Percentiles rank a stretch among this genome's conserved stretches.
Evolutionary conservation across 2,329 filamentous ascomycete genomes (phyloP).

Genomic region (Aspergillus thermomutatus): DNA sequence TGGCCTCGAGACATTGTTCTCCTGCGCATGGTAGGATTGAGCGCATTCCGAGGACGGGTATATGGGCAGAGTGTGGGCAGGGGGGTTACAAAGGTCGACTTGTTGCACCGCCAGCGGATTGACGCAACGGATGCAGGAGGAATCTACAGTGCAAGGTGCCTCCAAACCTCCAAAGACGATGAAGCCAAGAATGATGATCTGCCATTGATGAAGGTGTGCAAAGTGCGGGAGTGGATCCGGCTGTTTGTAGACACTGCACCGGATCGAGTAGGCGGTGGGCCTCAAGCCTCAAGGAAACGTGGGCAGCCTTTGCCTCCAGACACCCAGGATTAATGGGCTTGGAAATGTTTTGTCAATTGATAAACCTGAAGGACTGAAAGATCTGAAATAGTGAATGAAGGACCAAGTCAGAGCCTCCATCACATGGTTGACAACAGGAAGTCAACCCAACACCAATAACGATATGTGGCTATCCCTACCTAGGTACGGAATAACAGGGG

Average conservation of each 20-base stretch:
- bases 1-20: conserved; percentile 74
- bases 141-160: conserved; percentile 53
- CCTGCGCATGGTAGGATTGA: conserved; percentile 73
- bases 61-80: conserved; percentile 79
- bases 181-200: conserved; percentile 34
- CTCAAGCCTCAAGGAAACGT: conserved; percentile 6
- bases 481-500: too few species aligned
- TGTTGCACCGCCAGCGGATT: conserved; percentile 59
- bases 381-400: neutral
- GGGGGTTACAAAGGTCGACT: conserved; percentile 64
- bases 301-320: conserved; percentile 36
- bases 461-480: neutral
- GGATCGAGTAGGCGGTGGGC: conserved; percentile 28
- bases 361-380: neutral
- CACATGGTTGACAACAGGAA: too few species aligned
- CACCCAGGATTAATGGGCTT: conserved; percentile 31
- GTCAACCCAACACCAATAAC: neutral
- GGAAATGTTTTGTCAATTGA: neutral
- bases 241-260: conserved; percentile 58
- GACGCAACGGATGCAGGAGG: conserved; percentile 54
- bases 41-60: conserved; percentile 70
- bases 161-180: conserved; percentile 29
- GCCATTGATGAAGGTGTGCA: conserved; percentile 61
- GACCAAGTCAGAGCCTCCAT: too few species aligned
- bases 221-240: conserved; percentile 72